Conservation (phyloP, 2,329 filamentous ascomycete genomes). For the Cladosporium sp. region DNA sequence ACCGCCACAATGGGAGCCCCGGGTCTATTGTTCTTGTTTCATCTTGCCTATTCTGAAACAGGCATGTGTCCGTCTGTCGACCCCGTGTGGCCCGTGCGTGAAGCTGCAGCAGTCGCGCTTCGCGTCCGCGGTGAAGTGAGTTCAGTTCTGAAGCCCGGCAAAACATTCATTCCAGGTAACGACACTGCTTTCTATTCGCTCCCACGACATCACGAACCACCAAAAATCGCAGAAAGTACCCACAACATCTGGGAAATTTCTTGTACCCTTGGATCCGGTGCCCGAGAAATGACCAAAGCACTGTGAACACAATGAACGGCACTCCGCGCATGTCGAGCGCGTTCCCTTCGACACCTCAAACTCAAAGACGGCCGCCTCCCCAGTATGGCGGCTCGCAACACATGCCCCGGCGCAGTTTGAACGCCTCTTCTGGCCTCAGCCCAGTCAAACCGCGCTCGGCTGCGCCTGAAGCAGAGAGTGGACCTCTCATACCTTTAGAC, state of each 20-base stretch:
- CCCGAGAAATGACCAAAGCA: conserved; percentile 1
- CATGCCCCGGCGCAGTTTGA: conserved; percentile 12
- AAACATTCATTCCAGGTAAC: neutral
- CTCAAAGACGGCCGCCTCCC: conserved; percentile 27
- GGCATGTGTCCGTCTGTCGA: too few species aligned
- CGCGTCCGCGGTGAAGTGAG: too few species aligned
- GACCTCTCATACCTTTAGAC: conserved; percentile 71
- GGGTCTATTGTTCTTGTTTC: too few species aligned
- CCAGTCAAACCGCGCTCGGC: conserved; percentile 31
- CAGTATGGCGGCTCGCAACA: conserved; percentile 18
- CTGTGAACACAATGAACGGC: conserved; percentile 14
- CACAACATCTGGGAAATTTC: neutral
- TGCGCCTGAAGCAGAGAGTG: conserved; percentile 18
- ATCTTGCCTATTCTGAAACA: too few species aligned
- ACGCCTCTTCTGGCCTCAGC: conserved; percentile 21
- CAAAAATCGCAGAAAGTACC: neutral
- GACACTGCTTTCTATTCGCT: neutral
- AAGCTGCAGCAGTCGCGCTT: too few species aligned
- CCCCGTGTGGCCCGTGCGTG: too few species aligned
- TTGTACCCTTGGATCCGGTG: neutral
- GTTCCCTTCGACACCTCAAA: conserved; percentile 66
- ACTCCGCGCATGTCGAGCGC: conserved; percentile 37
- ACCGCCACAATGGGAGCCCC: too few species aligned
- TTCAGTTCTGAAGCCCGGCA: neutral
- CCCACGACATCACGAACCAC: neutral